Evolutionary conservation across 2,329 filamentous ascomycete species (phyloP).

Genomic region (Penicillium sp.): DNA sequence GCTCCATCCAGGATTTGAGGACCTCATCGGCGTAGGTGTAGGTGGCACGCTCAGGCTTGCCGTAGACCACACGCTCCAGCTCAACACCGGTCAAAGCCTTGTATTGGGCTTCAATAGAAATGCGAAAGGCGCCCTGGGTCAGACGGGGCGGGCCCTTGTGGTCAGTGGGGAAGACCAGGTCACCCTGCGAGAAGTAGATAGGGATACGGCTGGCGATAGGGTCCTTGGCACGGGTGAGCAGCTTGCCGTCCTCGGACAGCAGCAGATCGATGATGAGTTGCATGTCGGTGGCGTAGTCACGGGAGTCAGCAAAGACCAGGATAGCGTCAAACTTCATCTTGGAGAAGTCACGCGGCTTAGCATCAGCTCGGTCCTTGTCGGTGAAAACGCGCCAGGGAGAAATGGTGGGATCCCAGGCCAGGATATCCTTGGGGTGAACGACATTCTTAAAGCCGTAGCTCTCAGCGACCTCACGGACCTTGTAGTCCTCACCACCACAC

Average conservation of each 20-base stretch:
- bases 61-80: slow-evolving; percentile 74
- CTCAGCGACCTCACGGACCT: slow-evolving; percentile 72
- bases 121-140: slow-evolving; percentile 75
- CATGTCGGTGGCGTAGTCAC: slow-evolving; percentile 74
- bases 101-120: slow-evolving; percentile 68
- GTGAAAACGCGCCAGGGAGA: slow-evolving; percentile 70
- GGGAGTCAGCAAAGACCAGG: slow-evolving; percentile 72
- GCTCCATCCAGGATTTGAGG: slow-evolving; percentile 72
- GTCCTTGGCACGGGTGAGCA: slow-evolving; percentile 66
- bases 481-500: slow-evolving; percentile 73
- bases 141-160: slow-evolving; percentile 65
- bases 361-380: slow-evolving; percentile 66
- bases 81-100: slow-evolving; percentile 66
- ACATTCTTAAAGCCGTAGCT: slow-evolving; percentile 74
- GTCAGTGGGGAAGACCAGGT: slow-evolving; percentile 65
- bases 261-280: slow-evolving; percentile 76
- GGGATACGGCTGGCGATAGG: slow-evolving; percentile 67
- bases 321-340: slow-evolving; percentile 73
- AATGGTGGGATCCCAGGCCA: slow-evolving; percentile 68
- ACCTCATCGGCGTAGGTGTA: slow-evolving; percentile 79
- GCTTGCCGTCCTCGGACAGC: slow-evolving; percentile 66
- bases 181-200: slow-evolving; percentile 71
- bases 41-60: slow-evolving; percentile 73
- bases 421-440: slow-evolving; percentile 71
- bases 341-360: slow-evolving; percentile 70